phyloP scores from a whole-genome alignment of 2,329 filamentous ascomycete species.

The Ilyonectria mors-panacis region DNA sequence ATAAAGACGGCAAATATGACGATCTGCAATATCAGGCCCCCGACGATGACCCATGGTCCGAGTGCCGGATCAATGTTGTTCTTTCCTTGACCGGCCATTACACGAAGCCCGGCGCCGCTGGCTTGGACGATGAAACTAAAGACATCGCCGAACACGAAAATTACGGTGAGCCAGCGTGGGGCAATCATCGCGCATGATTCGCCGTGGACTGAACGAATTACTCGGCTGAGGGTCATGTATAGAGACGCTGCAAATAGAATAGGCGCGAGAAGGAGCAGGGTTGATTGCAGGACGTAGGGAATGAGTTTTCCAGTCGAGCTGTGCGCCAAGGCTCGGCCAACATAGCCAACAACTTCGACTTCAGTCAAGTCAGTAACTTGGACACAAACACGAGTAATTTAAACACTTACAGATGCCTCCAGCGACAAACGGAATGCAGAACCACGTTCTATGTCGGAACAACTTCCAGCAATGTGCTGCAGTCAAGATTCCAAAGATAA shows the following conservation, averaged over 20 bases:
- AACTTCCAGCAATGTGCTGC: constrained; percentile 59
- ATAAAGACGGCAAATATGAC: constrained; percentile 68
- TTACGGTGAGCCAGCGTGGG: constrained; percentile 46
- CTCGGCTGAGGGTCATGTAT: constrained; percentile 61
- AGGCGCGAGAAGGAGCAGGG: constrained; percentile 58
- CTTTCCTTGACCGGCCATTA: constrained; percentile 41
- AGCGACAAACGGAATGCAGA: constrained; percentile 62
- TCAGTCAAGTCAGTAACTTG: background rate
- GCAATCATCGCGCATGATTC: constrained; percentile 41
- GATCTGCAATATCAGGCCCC: constrained; percentile 69
- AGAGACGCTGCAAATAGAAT: constrained; percentile 62
- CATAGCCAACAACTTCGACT: constrained; percentile 57
- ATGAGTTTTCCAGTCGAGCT: constrained; percentile 53
- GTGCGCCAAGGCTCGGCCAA: constrained; percentile 53
- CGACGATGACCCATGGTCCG: constrained; percentile 65
- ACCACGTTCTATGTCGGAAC: constrained; percentile 62
- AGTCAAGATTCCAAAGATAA: constrained; percentile 61
- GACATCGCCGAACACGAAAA: constrained; percentile 52
- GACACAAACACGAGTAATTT: background rate
- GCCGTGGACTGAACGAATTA: constrained; percentile 50
- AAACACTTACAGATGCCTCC: constrained; percentile 61
- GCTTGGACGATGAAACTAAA: constrained; percentile 50
- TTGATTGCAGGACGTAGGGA: constrained; percentile 57
- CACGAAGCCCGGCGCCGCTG: constrained; percentile 49
- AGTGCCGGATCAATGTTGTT: constrained; percentile 42